Percentiles rank a stretch among this genome's conserved stretches.
Conservation (phyloP, 140 eudicot genomes). For the Oenanthe javanica region DNA sequence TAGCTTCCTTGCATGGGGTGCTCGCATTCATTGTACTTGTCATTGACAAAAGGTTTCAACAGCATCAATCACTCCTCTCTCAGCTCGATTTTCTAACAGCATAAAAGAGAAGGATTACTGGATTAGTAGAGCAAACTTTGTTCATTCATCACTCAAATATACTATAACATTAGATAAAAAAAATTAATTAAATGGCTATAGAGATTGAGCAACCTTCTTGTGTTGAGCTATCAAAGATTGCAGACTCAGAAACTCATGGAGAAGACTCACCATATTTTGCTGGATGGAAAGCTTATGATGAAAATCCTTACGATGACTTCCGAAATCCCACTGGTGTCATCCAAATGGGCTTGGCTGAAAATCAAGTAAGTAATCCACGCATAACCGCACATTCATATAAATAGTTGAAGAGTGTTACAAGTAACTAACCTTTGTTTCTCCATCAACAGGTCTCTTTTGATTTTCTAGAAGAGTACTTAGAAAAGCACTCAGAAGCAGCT, state of each 20-base stretch:
- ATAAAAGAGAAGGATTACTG: no score
- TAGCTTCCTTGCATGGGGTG: no score
- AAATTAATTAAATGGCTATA: slow-evolving; percentile 33
- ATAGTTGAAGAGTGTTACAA: neutral
- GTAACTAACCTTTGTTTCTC: slow-evolving; percentile 14
- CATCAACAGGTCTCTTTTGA: slow-evolving; percentile 72
- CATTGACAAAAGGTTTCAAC: no score
- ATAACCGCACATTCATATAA: no score
- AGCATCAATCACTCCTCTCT: no score
- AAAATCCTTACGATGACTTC: slow-evolving; percentile 65
- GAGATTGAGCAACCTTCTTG: slow-evolving; percentile 44
- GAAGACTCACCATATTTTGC: slow-evolving; percentile 96
- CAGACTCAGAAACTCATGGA: slow-evolving; percentile 84
- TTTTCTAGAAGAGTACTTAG: slow-evolving; percentile 75
- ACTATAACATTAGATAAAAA: no score
- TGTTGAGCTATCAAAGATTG: slow-evolving; percentile 55
- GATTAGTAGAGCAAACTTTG: no score
- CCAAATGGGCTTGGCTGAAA: slow-evolving; percentile 96
- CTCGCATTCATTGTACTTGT: no score
- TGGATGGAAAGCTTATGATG: slow-evolving; percentile 98
- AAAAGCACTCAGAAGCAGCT: slow-evolving; percentile 44
- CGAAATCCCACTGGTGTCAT: slow-evolving; percentile 80
- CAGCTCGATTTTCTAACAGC: no score
- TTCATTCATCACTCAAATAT: neutral
- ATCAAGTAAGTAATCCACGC: slow-evolving; percentile 50